Percentiles rank a stretch among this genome's conserved stretches.
Conservation (phyloP, 768 basidiomycete species). For the Sistotremastrum suecicum region DNA sequence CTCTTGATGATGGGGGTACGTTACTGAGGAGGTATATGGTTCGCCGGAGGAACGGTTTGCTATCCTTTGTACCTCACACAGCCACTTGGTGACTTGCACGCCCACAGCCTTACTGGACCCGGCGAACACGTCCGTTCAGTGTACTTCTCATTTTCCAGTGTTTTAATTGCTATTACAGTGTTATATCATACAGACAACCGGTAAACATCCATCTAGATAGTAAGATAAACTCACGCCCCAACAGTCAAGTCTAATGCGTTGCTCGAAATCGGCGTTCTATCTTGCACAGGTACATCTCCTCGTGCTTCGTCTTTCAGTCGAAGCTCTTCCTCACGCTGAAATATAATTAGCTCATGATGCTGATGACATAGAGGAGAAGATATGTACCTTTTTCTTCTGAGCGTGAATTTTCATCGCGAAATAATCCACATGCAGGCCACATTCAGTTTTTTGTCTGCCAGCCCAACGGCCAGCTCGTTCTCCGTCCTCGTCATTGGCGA, state of each 20-base stretch:
- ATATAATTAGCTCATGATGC: neutral
- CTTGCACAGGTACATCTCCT: neutral
- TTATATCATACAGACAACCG: neutral
- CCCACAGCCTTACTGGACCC: no score
- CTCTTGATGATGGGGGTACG: no score
- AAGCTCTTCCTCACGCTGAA: conserved; percentile 17
- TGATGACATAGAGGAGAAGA: neutral
- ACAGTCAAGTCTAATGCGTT: neutral
- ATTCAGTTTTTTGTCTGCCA: conserved; percentile 83
- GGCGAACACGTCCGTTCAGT: no score
- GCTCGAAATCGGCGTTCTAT: neutral
- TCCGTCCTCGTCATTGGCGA: conserved; percentile 36
- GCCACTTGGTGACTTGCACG: no score
- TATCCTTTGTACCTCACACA: no score
- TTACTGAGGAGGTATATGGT: no score
- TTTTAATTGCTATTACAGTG: no score
- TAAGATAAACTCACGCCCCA: neutral
- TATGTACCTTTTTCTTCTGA: conserved; percentile 16
- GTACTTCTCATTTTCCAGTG: no score
- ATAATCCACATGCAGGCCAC: conserved; percentile 89
- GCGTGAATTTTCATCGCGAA: conserved; percentile 38
- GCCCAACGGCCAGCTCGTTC: conserved; percentile 92
- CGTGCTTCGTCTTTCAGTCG: conserved; percentile 11
- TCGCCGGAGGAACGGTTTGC: no score
- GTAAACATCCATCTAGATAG: neutral